Base-by-base conservation (phyloP, 2,329 filamentous ascomycete species). In the Colletotrichum horii region DNA sequence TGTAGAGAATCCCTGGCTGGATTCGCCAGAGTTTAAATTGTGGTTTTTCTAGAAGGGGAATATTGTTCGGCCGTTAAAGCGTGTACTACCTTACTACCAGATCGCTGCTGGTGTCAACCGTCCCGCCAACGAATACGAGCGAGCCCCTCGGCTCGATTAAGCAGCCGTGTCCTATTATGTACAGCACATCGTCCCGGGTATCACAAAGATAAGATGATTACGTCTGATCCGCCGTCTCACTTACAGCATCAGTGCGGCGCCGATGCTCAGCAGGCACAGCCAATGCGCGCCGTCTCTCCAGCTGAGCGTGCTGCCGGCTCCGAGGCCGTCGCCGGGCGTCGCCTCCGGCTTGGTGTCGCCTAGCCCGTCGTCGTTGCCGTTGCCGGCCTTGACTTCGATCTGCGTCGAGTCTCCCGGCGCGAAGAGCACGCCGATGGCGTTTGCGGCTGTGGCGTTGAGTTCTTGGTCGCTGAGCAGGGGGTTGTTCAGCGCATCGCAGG, bases 401-500 rank as follows among this genome's bases (percentile, higher is more conserved):
- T 84, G 79, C 0, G 87, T 89, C 24, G 88, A 84, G 75, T 88
- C 86, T n/a, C 87, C 88, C 0, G 89, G 89, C 11, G 88, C 88
- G 78, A 91, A 89, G 48, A 91, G 82, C 24, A 89, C 80, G 19
- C 87, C 87, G 32, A 90, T 81, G 55, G 81, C 79, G 69, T 89
- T 85, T 55, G 88, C 86, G 6, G 82, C 80, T 28, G 83, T 81
- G 19, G 82, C 83, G 71, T 88, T 82, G 73, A 91, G 83, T 64
- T 88, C 83, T 14, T 87, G 85, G 24, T 87, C 85, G 2, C 85
- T 80, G 65, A 91, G 82, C 32, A 92, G 78, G 28, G 87, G 84
- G 80, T 92, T 92, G 76, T 88, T 84, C 56, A 92, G 79, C 2
- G 80, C 79, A 70, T 89, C 88, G 79, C 91, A 92, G 22, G 84